phyloP scores from a whole-genome alignment of 2,329 filamentous ascomycete species.

The Alternaria sp. region DNA sequence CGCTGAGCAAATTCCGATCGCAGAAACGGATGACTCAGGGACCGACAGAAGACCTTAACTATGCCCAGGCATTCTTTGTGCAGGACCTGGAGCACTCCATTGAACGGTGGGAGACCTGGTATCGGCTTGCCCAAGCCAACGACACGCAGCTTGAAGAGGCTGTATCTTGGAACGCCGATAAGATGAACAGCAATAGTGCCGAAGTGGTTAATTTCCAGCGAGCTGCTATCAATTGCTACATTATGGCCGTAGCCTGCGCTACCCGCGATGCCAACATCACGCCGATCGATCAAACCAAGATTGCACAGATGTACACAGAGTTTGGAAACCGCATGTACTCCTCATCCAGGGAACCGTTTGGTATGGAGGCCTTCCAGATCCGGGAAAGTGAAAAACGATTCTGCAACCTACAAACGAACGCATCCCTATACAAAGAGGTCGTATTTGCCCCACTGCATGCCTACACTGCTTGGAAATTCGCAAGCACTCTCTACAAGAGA shows the following conservation, averaged over 20 bases:
- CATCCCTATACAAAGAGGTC: conserved; percentile 61
- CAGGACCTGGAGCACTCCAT: conserved; percentile 83
- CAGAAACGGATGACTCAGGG: conserved; percentile 79
- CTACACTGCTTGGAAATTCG: conserved; percentile 70
- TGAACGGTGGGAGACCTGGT: conserved; percentile 90
- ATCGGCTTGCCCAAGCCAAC: conserved; percentile 83
- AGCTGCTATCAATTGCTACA: conserved; percentile 78
- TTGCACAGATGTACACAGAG: conserved; percentile 71
- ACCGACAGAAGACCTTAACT: conserved; percentile 82
- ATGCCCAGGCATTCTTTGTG: conserved; percentile 78
- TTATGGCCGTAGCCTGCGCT: conserved; percentile 70
- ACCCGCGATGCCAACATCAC: conserved; percentile 62
- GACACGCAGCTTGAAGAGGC: conserved; percentile 88
- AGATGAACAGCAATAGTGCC: conserved; percentile 81
- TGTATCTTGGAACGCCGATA: conserved; percentile 87
- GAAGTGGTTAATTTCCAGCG: conserved; percentile 79
- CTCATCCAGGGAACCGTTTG: conserved; percentile 70
- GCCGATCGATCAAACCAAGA: conserved; percentile 60
- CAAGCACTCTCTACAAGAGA: conserved; percentile 64
- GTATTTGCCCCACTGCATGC: conserved; percentile 64
- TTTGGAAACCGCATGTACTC: conserved; percentile 73
- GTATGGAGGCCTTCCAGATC: conserved; percentile 69
- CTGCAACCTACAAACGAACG: conserved; percentile 57
- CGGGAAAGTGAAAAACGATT: conserved; percentile 65
- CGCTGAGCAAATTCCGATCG: conserved; percentile 82